A percentile compares a stretch with the other conserved stretches of the same genome.
These are phyloP conservation scores for Madurella fahalii DNA, from an alignment of 2,329 filamentous ascomycete genomes.

Conservation along the genomic window DNA sequence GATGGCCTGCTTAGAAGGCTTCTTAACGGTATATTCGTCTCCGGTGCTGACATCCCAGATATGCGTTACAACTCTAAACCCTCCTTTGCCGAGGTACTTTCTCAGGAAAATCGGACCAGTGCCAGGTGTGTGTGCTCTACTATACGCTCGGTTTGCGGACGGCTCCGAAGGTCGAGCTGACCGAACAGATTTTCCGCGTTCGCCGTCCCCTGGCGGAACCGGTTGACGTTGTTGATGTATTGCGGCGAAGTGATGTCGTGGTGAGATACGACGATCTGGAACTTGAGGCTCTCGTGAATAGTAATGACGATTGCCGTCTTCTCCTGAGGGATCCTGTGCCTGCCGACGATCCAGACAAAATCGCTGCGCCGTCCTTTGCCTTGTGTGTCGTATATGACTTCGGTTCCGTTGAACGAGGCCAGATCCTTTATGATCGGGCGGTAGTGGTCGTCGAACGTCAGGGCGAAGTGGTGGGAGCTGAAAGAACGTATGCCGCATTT, in stretches of 20 bases:
- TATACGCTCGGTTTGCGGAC: background rate
- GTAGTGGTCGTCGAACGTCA: conserved; percentile 6
- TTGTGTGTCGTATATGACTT: conserved; percentile 1
- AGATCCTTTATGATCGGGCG: conserved; percentile 1
- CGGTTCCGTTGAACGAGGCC: background rate
- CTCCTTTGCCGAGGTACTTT: conserved; percentile 4
- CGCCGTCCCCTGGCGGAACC: background rate
- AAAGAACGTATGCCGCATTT: background rate
- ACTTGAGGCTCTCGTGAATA: background rate
- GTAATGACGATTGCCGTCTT: background rate
- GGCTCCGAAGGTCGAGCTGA: background rate
- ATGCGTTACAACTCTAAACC: background rate
- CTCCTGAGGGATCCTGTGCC: background rate
- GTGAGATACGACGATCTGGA: conserved; percentile 3
- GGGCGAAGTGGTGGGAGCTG: background rate
- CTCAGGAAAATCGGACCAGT: background rate
- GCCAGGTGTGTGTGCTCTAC: conserved; percentile 2
- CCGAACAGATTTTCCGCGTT: conserved; percentile 1
- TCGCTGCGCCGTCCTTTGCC: background rate
- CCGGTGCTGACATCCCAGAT: conserved; percentile 5
- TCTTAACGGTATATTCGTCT: conserved; percentile 1
- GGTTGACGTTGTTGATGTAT: conserved; percentile 5
- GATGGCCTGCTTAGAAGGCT: background rate
- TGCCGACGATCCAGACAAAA: conserved; percentile 4
- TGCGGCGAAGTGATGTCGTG: background rate